A percentile compares a stretch with the other conserved stretches of the same genome.
Conservation (phyloP, 83 land plant species). For the Thuja plicata region DNA sequence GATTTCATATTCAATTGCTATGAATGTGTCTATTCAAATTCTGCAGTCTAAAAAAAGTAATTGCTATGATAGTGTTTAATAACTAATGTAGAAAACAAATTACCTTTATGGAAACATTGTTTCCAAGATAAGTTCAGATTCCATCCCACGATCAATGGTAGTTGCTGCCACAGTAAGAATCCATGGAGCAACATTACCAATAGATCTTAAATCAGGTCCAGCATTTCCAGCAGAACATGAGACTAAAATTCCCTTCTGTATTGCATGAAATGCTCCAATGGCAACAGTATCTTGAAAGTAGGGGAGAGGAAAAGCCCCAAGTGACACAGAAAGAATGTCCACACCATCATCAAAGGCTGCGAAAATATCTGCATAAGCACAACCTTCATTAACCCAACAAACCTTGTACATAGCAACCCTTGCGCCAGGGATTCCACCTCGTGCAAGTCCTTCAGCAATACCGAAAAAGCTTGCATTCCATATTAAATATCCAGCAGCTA, state of each 20-base stretch:
- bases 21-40: too few species aligned
- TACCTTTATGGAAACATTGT: constrained; percentile 19
- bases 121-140: constrained; percentile 20
- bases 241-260: constrained; percentile 32
- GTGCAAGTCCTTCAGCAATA: neutral
- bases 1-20: too few species aligned
- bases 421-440: constrained; percentile 38
- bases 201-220: constrained; percentile 9
- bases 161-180: constrained; percentile 44
- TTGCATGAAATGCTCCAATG: constrained; percentile 40
- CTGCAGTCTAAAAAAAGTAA: too few species aligned
- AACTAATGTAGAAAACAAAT: too few species aligned
- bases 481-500: neutral
- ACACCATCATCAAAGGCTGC: constrained; percentile 55
- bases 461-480: neutral
- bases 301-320: constrained; percentile 7
- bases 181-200: constrained; percentile 37
- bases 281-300: constrained; percentile 24
- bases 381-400: neutral
- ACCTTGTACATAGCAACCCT: constrained; percentile 50
- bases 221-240: constrained; percentile 33
- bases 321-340: constrained; percentile 46
- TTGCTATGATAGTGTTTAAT: too few species aligned
- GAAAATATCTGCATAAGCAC: constrained; percentile 31
- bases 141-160: constrained; percentile 31